Evolutionary conservation across 139 green algal genomes (phyloP), one percentile per base, ranked within the genome.

Genomic region (Tetradesmus lagerheimii): DNA sequence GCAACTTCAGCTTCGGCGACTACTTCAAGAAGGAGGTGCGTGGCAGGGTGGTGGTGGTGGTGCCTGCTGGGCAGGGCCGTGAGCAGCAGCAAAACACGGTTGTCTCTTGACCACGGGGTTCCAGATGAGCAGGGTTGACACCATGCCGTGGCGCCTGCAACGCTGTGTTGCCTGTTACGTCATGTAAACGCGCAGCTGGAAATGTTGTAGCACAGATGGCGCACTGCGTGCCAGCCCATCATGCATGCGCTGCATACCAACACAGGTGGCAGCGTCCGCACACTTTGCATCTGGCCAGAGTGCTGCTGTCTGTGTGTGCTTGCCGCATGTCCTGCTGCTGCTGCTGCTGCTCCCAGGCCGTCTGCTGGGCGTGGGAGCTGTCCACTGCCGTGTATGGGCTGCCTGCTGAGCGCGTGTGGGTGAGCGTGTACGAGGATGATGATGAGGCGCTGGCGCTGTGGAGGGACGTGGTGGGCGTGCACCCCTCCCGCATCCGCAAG

Each of bases 1-100:
- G 97, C 34, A 99, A 99, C 95, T 99, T 99, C 94, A 96, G 91
- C 66, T 99, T 99, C 89, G 97, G 97, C 0, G 97, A 99, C 89
- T 99, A 99, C 91, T 99, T 99, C 94, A 99, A 99, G 92, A 90
- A 93, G 43, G 95, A 98, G 91, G 94, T 94, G 66, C 39, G 66
- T 18, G 27, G 23, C 31, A 86, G 45, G 27, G 79, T 34, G n/a
- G n/a, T 15, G 8, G 39, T 74, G n/a, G 14, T 41, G 43, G n/a
- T n/a, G n/a, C n/a, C n/a, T n/a, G n/a, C n/a, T n/a, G n/a, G n/a
- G n/a, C n/a, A n/a, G n/a, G n/a, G n/a, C n/a, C n/a, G n/a, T n/a
- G n/a, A n/a, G n/a, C n/a, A n/a, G n/a, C n/a, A n/a, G n/a, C n/a
- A n/a, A n/a, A n/a, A n/a, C n/a, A n/a, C n/a, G n/a, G n/a, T n/a